Evolutionary conservation across 2,329 filamentous ascomycete genomes (phyloP), one percentile per base, ranked within the genome.

Genomic region (Alternaria sp.): DNA sequence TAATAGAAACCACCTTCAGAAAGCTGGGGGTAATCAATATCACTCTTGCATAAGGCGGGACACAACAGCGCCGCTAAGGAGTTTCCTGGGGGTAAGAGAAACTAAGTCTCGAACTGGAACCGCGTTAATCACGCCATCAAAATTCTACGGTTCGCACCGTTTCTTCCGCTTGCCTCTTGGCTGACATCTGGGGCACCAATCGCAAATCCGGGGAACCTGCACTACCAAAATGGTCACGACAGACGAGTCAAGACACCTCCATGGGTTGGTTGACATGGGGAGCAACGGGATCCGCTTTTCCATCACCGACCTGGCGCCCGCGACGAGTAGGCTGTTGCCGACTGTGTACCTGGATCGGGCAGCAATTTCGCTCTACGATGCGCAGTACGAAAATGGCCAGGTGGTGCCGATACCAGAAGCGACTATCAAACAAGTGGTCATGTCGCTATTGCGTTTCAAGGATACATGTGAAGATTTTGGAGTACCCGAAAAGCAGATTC

Each of bases 211-310:
- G 61, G 65, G 63, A 66, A 67, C 21, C 61, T 53, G 59, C 52
- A 61, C 59, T 59, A 57, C 40, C 57, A 44, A 49, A 36, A 69
- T 69, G 64, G 62, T 53, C 30, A 64, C 65, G 19, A 45, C 30
- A 52, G 65, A 71, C 55, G 69, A 62, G 53, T 68, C 67, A 45
- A 57, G 53, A 55, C 65, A 69, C 56, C 74, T 73, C 57, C 74
- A 77, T 73, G 76, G 75, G 26, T 63, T 79, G 65, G 76, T 79
- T 63, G 76, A 79, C 47, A 78, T 79, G 76, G 76, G 76, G 58
- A 79, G 93, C 83, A 97, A 97, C 83, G 94, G 93, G 72, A 95
- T 97, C 73, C 92, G 94, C 59, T 97, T 97, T 84, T 95, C 93
- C 47, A 93, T 97, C 73, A 92, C 93, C 9, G 89, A 93, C 68